Base-by-base conservation (phyloP, 1,284 basidiomycete genomes). In the Naganishia liquefaciens region DNA sequence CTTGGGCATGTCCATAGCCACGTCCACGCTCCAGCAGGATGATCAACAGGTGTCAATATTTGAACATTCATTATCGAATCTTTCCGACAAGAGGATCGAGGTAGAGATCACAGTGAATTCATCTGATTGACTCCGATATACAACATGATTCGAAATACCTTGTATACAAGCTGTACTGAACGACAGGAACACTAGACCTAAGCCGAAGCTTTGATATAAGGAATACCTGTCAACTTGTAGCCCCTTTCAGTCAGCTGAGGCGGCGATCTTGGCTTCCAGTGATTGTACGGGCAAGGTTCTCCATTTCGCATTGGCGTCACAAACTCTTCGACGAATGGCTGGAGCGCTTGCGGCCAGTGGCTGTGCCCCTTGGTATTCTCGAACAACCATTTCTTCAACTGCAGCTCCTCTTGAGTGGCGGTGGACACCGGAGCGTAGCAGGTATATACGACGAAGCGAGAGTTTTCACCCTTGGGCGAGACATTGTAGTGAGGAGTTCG, bases 221-320 rank as follows among this genome's bases (percentile, higher is more conserved):
- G 61, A 27, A 63, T 63, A 54, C 61, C 61, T 23, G 61, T 63
- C 61, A 63, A 63, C 61, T 63, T 63, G 51, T 52, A 63, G 33
- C 49, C 61, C 51, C 61, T 53, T 42, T 63, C 61, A 42, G 51
- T 63, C 51, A 63, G 54, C 61, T 54, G 13, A 3, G 61, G 61
- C 27, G 49, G 50, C 23, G 37, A 37, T 27, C 49, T 43, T 43
- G 61, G 61, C 61, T 54, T 52, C 49, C 51, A 51, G 13, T 53
- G 49, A 21, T 46, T 54, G 44, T 58, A 15, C 23, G 55, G 55
- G n/a, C 55, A 58, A 46, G 55, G 55, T 23, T 52, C 50, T 6
- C 61, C 61, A 25, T 63, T 51, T 30, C 51, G 49, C 44, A 47
- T 46, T 28, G 55, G 55, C 6, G 55, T 58, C n/a, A 58, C 55